phyloP scores from a whole-genome alignment of 2,329 filamentous ascomycete genomes.

The Penicillium polonicum region DNA sequence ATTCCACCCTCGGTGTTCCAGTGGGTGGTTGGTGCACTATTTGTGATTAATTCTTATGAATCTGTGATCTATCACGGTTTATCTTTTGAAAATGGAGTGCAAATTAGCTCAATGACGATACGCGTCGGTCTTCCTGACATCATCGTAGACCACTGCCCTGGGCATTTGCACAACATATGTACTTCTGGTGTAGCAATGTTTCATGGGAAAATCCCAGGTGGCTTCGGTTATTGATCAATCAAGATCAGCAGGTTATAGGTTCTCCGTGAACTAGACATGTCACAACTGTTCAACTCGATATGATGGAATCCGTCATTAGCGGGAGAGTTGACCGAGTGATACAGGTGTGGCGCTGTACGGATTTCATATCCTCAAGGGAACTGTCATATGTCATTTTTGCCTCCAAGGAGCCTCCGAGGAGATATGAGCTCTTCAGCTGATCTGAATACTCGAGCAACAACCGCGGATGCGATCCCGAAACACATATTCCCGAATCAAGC shows the following conservation, averaged over 20 bases:
- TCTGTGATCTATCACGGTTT: conserved; percentile 8
- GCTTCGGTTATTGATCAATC: not conserved
- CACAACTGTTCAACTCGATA: not conserved
- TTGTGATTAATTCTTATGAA: conserved; percentile 17
- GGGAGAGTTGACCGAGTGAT: conserved; percentile 10
- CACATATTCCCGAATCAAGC: not conserved
- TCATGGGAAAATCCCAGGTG: not conserved
- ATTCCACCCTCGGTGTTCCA: conserved; percentile 17
- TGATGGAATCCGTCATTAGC: conserved; percentile 7
- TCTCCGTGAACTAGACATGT: not conserved
- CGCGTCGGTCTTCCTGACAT: conserved; percentile 16
- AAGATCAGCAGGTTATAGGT: not conserved
- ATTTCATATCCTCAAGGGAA: not conserved
- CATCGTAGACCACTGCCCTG: conserved; percentile 9
- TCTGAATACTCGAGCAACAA: not conserved
- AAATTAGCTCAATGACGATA: conserved; percentile 5
- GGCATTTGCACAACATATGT: not conserved
- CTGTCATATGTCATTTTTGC: conserved; percentile 11
- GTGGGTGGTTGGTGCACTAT: conserved; percentile 14
- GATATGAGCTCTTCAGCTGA: not conserved
- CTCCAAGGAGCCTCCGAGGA: not conserved
- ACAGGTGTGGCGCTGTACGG: not conserved
- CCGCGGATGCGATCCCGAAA: not conserved
- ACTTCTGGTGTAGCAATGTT: not conserved
- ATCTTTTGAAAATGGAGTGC: not conserved